Evolutionary conservation across 192 early-diverging fungal species (phyloP), one percentile per base, ranked within the genome.

Genomic region (Piromyces finnis): DNA sequence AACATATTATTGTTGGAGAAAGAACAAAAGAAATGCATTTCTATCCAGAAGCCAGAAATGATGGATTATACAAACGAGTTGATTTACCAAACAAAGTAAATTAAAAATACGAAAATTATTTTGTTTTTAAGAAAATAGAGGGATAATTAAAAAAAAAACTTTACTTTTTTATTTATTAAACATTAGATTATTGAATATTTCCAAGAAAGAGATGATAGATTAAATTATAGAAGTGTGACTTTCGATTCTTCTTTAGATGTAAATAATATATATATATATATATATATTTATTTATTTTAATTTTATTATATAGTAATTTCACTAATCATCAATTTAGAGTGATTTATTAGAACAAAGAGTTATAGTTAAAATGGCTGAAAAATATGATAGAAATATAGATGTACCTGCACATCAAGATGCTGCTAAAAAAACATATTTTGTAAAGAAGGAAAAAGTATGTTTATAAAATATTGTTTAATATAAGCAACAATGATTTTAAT

Each of bases 341-440:
- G 78, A 37, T n/a, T n/a, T 77, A 36, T 78, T 81, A 30, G 83
- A 86, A 30, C 35, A 77, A 35, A 68, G 80, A 30, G 29, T 78
- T 15, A 83, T 89, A 22, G 36, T 87, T 4, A 90, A 90, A 41
- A 90, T 90, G 89, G 84, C 89, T 29, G 89, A 90, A 78, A 90
- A 90, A 78, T 88, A 87, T 39, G 85, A 83, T 29, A 79, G 85
- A 14, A 84, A 89, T 77, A 81, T 81, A 36, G 82, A 84, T 85
- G 30, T 28, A 80, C 84, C 32, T 28, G 82, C 82, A 7, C 79
- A 81, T 77, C 79, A 87, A 79, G 88, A 90, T 79, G 79, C 82
- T 18, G 79, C 79, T 28, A 90, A 90, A 83, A 86, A 87, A 77
- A 88, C 86, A 2, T 90, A 90, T 84, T 87, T 88, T 80, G n/a